Base-by-base conservation (phyloP, 2,329 filamentous ascomycete species). In the Dactylellina leptospora region DNA sequence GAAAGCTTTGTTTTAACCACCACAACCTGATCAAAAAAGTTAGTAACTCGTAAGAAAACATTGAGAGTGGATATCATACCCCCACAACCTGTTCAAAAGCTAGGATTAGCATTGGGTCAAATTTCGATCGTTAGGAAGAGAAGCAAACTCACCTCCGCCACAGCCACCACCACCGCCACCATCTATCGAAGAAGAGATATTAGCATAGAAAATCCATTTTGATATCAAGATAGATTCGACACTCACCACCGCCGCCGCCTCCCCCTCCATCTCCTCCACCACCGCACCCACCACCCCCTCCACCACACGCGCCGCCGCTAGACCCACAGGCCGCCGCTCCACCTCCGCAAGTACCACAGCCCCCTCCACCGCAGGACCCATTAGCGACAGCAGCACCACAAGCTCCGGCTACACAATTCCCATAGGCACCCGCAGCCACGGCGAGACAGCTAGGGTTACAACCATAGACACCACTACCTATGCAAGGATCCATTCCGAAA, bases 401-500 rank as follows among this genome's bases (percentile, higher is more conserved):
- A 18, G 51, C n/a, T 45, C 70, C 59, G 22, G 36, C 18, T 33
- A 74, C 30, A 61, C 74, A 28, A 23, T 74, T 55, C 8, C 70
- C 30, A 20, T 45, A 20, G 54, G 73, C 53, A 30, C 69, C 16
- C 66, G 71, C 5, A 63, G 33, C 25, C 38, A 58, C 63, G 40
- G 66, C 22, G 48, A 71, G 0, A 20, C 53, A 51, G 38, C 54
- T 42, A 47, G 63, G 64, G 64, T 75, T 59, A 62, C 63, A 45
- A 23, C 61, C 45, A 55, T 70, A 48, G 69, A 69, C n/a, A 30
- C 73, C 20, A 20, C 42, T 55, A 36, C 64, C 74, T 63, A 62
- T 73, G 51, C n/a, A 74, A 47, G 69, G 73, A 47, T 36, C 61
- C 50, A 50, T 74, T 8, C n/a, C 51, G n/a, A 69, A 75, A 48